Percentiles rank a stretch among this genome's conserved stretches.
phyloP scores from a whole-genome alignment of 1,284 basidiomycete genomes.

The Paramarasmius palmivorus region DNA sequence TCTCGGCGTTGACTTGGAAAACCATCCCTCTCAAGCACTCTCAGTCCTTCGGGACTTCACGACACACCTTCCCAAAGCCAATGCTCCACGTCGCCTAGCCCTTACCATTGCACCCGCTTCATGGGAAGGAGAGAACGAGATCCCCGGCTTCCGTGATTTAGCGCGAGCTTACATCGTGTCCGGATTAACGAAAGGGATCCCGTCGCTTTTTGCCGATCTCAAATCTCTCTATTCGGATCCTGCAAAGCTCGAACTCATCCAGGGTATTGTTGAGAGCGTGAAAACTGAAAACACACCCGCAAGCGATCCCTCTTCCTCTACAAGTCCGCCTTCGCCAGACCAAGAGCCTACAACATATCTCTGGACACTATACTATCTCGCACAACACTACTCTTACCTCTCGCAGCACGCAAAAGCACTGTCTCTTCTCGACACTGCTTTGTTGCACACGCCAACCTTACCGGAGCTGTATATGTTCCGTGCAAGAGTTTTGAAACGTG shows the following conservation, averaged over 20 bases:
- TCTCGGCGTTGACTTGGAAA: constrained; percentile 64
- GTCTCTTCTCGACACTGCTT: constrained; percentile 63
- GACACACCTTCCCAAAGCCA: constrained; percentile 64
- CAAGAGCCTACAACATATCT: constrained; percentile 83
- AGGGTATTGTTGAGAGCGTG: constrained; percentile 69
- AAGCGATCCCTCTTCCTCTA: constrained; percentile 26
- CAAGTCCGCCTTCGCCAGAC: constrained; percentile 29
- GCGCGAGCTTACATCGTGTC: constrained; percentile 71
- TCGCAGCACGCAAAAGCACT: constrained; percentile 61
- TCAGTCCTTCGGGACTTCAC: constrained; percentile 60
- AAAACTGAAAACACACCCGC: constrained; percentile 34
- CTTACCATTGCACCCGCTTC: constrained; percentile 54
- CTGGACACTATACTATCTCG: constrained; percentile 95
- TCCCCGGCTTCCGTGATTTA: constrained; percentile 57
- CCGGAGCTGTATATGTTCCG: constrained; percentile 89
- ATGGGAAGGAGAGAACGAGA: constrained; percentile 38
- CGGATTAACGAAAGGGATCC: constrained; percentile 85
- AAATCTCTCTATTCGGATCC: constrained; percentile 79
- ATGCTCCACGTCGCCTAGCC: constrained; percentile 73
- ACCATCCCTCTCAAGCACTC: constrained; percentile 52
- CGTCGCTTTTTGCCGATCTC: constrained; percentile 92
- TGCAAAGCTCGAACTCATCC: constrained; percentile 68
- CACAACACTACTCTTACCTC: constrained; percentile 85
- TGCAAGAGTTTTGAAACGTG: constrained; percentile 85
- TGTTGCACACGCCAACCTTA: constrained; percentile 89